A percentile compares a stretch with the other conserved stretches of the same genome.
phyloP scores from a whole-genome alignment of 2,329 filamentous ascomycete species.

The Teratosphaeria viscida region DNA sequence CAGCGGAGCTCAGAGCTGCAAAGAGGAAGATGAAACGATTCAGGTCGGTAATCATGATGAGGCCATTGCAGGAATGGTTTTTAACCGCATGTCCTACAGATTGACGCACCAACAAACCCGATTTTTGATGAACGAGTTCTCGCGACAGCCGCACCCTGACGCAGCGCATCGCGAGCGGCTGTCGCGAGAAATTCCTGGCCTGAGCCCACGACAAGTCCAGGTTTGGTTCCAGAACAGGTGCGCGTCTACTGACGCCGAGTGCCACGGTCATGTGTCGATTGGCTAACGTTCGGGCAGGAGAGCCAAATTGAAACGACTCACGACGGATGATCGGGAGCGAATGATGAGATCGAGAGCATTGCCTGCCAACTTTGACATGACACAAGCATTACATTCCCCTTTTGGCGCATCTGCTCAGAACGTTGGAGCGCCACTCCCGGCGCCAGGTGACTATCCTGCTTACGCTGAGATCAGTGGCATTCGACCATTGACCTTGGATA shows the following conservation, averaged over 20 bases:
- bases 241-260: conserved; percentile 13
- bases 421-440: conserved; percentile 40
- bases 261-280: neutral
- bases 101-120: conserved; percentile 95
- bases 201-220: conserved; percentile 87
- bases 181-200: conserved; percentile 78
- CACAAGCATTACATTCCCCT: conserved; percentile 47
- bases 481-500: conserved; percentile 58
- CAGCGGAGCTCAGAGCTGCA: conserved; percentile 38
- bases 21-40: conserved; percentile 63
- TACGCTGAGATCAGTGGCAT: conserved; percentile 49
- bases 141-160: conserved; percentile 87
- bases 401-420: conserved; percentile 34
- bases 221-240: conserved; percentile 99
- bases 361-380: conserved; percentile 51
- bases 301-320: conserved; percentile 52
- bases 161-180: conserved; percentile 80
- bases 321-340: conserved; percentile 50
- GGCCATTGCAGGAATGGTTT: neutral
- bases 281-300: conserved; percentile 32
- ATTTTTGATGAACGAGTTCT: conserved; percentile 94
- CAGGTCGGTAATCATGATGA: conserved; percentile 40
- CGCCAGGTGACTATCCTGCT: conserved; percentile 29
- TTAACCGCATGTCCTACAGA: conserved; percentile 34
- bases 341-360: conserved; percentile 51